Percentiles rank a stretch among this genome's conserved stretches.
These are phyloP conservation scores for Silybum marianum DNA, from an alignment of 129 eudicot species.

Conservation along the genomic window DNA sequence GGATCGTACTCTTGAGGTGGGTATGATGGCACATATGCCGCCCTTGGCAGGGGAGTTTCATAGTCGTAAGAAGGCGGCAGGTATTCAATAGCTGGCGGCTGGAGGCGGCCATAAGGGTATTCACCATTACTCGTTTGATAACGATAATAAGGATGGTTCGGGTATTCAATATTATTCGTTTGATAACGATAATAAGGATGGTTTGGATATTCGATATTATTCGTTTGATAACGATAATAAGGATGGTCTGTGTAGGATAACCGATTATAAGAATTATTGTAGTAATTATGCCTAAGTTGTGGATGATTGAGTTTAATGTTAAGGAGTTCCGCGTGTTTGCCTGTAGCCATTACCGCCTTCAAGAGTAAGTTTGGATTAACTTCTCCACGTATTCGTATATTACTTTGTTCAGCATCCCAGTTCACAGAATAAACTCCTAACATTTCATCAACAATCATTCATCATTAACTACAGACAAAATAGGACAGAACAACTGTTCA, in stretches of 20 bases:
- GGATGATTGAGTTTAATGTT: constrained; percentile 47
- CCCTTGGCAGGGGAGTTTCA: constrained; percentile 19
- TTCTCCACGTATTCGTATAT: constrained; percentile 27
- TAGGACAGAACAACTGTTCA: no score
- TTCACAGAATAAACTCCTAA: constrained; percentile 39
- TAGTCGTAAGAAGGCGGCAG: constrained; percentile 14
- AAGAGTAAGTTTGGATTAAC: constrained; percentile 40
- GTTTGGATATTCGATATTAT: background rate
- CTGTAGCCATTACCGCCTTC: constrained; percentile 37
- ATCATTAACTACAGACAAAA: no score
- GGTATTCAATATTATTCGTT: background rate
- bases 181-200: no score
- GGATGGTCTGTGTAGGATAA: background rate
- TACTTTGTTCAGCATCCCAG: constrained; percentile 24
- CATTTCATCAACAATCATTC: background rate
- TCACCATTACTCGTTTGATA: no score
- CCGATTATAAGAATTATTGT: background rate
- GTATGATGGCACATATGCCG: constrained; percentile 33
- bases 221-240: background rate
- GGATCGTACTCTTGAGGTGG: constrained; percentile 27
- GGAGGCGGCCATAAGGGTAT: background rate
- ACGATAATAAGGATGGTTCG: background rate
- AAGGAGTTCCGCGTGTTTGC: constrained; percentile 40
- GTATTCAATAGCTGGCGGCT: background rate
- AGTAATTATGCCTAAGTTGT: constrained; percentile 7